Evolutionary conservation across 208 protist genomes (phyloP), one percentile per base, ranked within the genome.

Genomic region (Balamuthia mandrillaris): DNA sequence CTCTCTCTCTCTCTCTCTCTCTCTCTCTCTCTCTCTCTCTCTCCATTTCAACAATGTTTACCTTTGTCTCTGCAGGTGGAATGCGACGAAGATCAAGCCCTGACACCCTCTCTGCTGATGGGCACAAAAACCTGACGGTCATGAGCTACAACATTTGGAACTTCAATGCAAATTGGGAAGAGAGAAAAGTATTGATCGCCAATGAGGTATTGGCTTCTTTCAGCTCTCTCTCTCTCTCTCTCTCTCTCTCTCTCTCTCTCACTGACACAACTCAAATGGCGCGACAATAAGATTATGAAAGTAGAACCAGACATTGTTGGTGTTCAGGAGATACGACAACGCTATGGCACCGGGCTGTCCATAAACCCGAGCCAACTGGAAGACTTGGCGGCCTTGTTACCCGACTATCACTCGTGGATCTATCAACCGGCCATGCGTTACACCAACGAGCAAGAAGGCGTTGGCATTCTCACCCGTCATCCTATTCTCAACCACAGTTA

Each of bases 81-180:
- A n/a, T n/a, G n/a, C n/a, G n/a, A n/a, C n/a, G n/a, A n/a, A n/a
- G n/a, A n/a, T n/a, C n/a, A n/a, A n/a, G n/a, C n/a, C n/a, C n/a
- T n/a, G n/a, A n/a, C n/a, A n/a, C n/a, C n/a, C n/a, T n/a, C n/a
- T n/a, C n/a, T n/a, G n/a, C n/a, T 54, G 44, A 3, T 27, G n/a
- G 54, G 10, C 66, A n/a, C 16, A 35, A 54, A 0, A 29, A n/a
- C 29, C 41, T 4, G 12, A 78, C 18, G 27, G 7, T 78, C 0
- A 78, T 78, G 68, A 58, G 29, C 27, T 78, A 78, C 47, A 78
- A 78, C 47, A 78, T 78, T 27, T 78, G 68, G 68, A 78, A 78
- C 68, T 78, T 60, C 29, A 78, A 78, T 18, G 68, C 68, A 29
- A 21, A 78, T 27, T 78, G 68, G 68, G 10, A 78, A 16, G 45